These are phyloP conservation scores for Syzygium syzygioides DNA, from an alignment of 441 rosid species.

Conservation along the genomic window DNA sequence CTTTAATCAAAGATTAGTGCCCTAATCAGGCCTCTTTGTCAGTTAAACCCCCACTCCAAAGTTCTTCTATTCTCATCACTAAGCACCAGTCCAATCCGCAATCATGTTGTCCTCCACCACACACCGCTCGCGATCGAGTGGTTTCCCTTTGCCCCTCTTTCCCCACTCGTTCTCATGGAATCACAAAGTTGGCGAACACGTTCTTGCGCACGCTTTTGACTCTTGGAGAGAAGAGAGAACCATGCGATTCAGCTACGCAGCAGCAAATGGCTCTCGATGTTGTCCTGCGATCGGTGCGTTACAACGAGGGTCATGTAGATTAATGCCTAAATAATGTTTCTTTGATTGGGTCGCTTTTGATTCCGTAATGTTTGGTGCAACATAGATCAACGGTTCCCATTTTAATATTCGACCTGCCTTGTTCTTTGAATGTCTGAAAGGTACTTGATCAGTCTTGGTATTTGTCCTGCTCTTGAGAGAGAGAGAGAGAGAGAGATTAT, in stretches of 20 bases:
- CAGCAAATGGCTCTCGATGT: background rate
- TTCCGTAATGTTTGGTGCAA: background rate
- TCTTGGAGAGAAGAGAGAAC: background rate
- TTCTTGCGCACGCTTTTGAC: background rate
- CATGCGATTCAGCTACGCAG: background rate
- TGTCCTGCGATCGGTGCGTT: background rate
- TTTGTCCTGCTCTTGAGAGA: background rate
- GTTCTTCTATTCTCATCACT: background rate
- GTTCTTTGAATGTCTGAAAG: background rate
- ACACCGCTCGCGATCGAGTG: background rate
- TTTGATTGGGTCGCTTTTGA: background rate
- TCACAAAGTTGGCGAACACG: background rate
- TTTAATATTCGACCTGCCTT: background rate
- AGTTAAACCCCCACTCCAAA: background rate
- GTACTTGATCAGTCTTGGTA: background rate
- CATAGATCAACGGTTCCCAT: background rate
- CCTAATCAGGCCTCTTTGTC: background rate
- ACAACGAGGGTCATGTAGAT: background rate
- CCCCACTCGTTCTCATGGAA: background rate
- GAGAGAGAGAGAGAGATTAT: background rate
- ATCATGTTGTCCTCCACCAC: slow-evolving; percentile 27
- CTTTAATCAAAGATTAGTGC: background rate
- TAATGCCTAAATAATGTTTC: background rate
- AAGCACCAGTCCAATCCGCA: background rate
- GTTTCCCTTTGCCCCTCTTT: slow-evolving; percentile 3